Percentiles rank a stretch among this genome's conserved stretches.
Evolutionary conservation across 768 basidiomycete species (phyloP).

Genomic region (Fomitopsis serialis): DNA sequence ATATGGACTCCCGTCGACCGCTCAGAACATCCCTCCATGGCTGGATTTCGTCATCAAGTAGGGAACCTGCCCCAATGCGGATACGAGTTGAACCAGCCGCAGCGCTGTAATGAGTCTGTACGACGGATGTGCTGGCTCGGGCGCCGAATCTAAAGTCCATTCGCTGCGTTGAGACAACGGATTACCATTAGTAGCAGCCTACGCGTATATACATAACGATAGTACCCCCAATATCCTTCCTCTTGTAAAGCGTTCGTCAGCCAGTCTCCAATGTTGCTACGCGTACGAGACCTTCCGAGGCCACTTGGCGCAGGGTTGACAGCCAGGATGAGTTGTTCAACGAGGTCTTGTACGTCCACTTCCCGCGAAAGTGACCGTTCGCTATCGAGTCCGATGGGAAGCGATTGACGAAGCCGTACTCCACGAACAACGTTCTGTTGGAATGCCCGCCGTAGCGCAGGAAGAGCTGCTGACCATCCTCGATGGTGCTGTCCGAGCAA

Average conservation of each 20-base stretch:
- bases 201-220: background rate
- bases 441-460: slow-evolving; percentile 79
- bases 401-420: slow-evolving; percentile 81
- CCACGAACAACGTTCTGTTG: slow-evolving; percentile 73
- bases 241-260: slow-evolving; percentile 51
- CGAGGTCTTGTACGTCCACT: slow-evolving; percentile 53
- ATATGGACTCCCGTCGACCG: slow-evolving; percentile 20
- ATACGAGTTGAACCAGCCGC: slow-evolving; percentile 52
- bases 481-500: slow-evolving; percentile 35
- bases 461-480: slow-evolving; percentile 59
- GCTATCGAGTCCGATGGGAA: slow-evolving; percentile 23
- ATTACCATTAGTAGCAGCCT: background rate
- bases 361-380: slow-evolving; percentile 35
- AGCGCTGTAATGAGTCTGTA: slow-evolving; percentile 73
- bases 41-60: slow-evolving; percentile 24
- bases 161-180: slow-evolving; percentile 40
- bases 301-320: background rate
- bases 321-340: slow-evolving; percentile 42
- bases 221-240: slow-evolving; percentile 84
- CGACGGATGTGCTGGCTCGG: slow-evolving; percentile 66
- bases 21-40: slow-evolving; percentile 51
- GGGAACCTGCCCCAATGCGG: slow-evolving; percentile 1
- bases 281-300: background rate
- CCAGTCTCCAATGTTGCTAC: slow-evolving; percentile 27
- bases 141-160: slow-evolving; percentile 68